phyloP scores from a whole-genome alignment of 179 eudicot species.

The Monotropa hypopitys region DNA sequence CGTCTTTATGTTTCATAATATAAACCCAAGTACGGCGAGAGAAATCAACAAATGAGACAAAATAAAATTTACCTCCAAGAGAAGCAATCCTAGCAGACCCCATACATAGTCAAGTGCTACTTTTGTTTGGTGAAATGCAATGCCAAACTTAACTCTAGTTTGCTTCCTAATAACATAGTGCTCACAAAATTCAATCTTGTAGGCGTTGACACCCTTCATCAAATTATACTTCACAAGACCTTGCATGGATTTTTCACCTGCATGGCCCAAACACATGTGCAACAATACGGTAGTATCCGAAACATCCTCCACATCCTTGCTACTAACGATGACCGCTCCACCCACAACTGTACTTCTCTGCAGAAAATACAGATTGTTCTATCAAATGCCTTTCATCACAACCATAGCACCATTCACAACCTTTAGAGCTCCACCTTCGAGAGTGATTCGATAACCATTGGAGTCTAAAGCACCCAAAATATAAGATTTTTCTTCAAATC shows the following conservation, averaged over 20 bases:
- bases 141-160: background rate
- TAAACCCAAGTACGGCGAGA: background rate
- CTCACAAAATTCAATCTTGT: background rate
- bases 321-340: background rate
- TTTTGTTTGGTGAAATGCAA: background rate
- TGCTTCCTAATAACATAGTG: background rate
- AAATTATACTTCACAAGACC: background rate
- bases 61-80: background rate
- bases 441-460: background rate
- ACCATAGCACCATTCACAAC: background rate
- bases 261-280: background rate
- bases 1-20: background rate
- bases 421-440: background rate
- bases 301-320: too few species aligned
- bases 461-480: background rate
- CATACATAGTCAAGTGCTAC: background rate
- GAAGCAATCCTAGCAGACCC: background rate
- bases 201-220: background rate
- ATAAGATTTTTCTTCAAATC: background rate
- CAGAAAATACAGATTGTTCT: background rate
- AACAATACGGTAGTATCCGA: background rate
- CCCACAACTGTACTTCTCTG: background rate
- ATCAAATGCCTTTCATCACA: background rate
- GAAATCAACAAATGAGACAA: background rate
- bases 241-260: background rate